These are phyloP conservation scores for Debaryomycetaceae sp. DNA, from an alignment of 1,139 yeast species.

Conservation along the genomic window DNA sequence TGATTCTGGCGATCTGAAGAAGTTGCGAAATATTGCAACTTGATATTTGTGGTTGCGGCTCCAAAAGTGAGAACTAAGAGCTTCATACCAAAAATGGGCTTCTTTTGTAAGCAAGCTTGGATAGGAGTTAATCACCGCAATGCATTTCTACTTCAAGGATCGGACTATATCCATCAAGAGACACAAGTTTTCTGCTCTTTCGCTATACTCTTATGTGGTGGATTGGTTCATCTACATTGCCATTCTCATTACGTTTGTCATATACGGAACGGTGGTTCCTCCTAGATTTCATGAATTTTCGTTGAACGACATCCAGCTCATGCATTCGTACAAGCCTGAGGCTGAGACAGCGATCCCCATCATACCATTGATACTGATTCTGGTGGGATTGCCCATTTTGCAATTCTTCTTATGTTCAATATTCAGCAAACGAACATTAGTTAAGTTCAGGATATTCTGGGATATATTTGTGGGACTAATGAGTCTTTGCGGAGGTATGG, in stretches of 20 bases:
- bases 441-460: slow-evolving; percentile 32
- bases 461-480: slow-evolving; percentile 37
- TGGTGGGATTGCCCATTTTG: slow-evolving; percentile 31
- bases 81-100: background rate
- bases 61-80: background rate
- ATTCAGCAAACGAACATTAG: slow-evolving; percentile 11
- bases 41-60: background rate
- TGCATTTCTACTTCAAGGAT: slow-evolving; percentile 4
- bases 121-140: background rate
- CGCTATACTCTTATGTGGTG: slow-evolving; percentile 28
- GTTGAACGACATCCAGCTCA: slow-evolving; percentile 24
- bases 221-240: slow-evolving; percentile 33
- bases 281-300: slow-evolving; percentile 45
- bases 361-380: slow-evolving; percentile 22
- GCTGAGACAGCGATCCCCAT: slow-evolving; percentile 29
- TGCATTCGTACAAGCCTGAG: slow-evolving; percentile 34
- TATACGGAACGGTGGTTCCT: slow-evolving; percentile 28
- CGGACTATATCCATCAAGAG: slow-evolving; percentile 5
- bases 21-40: background rate
- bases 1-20: background rate
- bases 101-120: background rate
- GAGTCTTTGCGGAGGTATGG: slow-evolving; percentile 36
- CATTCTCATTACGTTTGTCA: slow-evolving; percentile 19
- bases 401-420: slow-evolving; percentile 22
- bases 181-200: slow-evolving; percentile 18